phyloP scores from a whole-genome alignment of 108 stramenopile genomes.

The Fistulifera pelliculosa region DNA sequence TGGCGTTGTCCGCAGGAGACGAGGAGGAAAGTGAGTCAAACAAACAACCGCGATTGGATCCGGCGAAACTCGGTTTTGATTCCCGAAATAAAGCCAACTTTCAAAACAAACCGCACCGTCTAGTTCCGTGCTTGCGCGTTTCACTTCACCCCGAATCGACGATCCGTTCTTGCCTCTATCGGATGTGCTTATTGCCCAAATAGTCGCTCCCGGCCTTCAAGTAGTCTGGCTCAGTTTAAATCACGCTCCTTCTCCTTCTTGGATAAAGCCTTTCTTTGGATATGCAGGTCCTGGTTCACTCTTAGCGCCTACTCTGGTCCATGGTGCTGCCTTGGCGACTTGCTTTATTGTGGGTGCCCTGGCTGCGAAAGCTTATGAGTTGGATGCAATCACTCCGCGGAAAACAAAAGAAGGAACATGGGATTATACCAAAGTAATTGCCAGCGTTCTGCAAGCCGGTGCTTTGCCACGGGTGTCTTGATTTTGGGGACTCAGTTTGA shows the following conservation, averaged over 20 bases:
- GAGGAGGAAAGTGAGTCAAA: not conserved
- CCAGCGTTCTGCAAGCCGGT: constrained; percentile 50
- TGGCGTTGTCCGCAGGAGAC: no score
- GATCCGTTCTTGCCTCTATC: constrained; percentile 62
- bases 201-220: constrained; percentile 66
- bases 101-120: no score
- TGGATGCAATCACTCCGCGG: constrained; percentile 19
- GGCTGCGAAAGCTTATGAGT: constrained; percentile 55
- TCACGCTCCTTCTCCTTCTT: constrained; percentile 56
- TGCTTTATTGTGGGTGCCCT: constrained; percentile 70
- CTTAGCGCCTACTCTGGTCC: constrained; percentile 63
- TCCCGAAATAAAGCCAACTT: constrained; percentile 5
- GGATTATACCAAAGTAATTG: constrained; percentile 17
- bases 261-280: constrained; percentile 54
- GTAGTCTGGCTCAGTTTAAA: constrained; percentile 36
- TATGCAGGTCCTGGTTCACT: constrained; percentile 39
- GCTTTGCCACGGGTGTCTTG: constrained; percentile 67
- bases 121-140: constrained; percentile 30
- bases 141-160: constrained; percentile 60
- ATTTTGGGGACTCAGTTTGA: constrained; percentile 71
- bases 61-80: constrained; percentile 2
- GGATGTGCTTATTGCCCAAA: constrained; percentile 54
- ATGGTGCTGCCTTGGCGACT: constrained; percentile 67
- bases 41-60: not conserved
- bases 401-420: not conserved